These are phyloP conservation scores for Pueraria montana DNA, from an alignment of 306 rosid genomes.

Conservation along the genomic window DNA sequence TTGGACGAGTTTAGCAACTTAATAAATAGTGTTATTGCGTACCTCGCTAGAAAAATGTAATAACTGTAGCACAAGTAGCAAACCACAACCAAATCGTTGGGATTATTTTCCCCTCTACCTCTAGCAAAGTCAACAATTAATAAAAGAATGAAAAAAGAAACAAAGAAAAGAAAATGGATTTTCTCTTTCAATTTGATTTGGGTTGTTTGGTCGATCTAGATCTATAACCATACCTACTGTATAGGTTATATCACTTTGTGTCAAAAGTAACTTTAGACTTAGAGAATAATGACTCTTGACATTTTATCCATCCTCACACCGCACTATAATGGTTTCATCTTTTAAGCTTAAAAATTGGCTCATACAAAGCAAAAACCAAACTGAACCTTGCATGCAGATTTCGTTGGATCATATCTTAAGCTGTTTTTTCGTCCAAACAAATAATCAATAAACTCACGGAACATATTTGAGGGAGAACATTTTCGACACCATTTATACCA, in stretches of 20 bases:
- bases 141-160: neutral
- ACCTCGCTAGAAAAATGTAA: neutral
- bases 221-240: neutral
- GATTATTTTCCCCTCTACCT: neutral
- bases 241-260: neutral
- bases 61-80: neutral
- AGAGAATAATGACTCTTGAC: neutral
- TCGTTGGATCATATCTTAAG: neutral
- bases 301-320: neutral
- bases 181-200: neutral
- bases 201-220: neutral
- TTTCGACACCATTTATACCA: neutral
- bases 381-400: slow-evolving; percentile 1
- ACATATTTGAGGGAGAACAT: neutral
- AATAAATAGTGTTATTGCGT: neutral
- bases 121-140: neutral
- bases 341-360: neutral
- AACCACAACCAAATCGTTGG: neutral
- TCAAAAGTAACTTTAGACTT: neutral
- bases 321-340: neutral
- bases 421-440: neutral
- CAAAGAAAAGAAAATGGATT: neutral
- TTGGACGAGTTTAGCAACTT: neutral
- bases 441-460: neutral
- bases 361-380: neutral